These are phyloP conservation scores for Rhodomyrtus psidioides DNA, from an alignment of 441 rosid species.

Conservation along the genomic window DNA sequence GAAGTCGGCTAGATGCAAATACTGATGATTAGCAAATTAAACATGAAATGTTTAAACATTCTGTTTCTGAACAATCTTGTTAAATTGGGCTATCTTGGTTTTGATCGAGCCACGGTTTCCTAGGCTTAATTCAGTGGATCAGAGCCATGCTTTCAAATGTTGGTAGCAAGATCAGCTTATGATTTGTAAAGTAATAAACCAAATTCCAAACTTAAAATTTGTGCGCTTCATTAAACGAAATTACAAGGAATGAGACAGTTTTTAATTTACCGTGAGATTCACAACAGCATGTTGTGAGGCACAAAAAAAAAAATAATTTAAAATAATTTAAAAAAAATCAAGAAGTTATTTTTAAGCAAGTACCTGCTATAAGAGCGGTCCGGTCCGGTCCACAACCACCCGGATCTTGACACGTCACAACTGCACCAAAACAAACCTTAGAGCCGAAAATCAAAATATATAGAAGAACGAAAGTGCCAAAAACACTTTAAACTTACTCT, in stretches of 20 bases:
- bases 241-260: no score
- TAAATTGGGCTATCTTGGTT: neutral
- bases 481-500: conserved; percentile 5
- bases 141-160: no score
- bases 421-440: neutral
- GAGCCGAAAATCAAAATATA: neutral
- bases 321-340: no score
- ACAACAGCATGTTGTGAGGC: no score
- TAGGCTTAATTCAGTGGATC: no score
- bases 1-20: neutral
- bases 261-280: no score
- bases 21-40: neutral
- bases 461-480: neutral
- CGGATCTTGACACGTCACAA: neutral
- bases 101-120: no score
- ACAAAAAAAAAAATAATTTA: neutral
- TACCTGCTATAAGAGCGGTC: neutral
- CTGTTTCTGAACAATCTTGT: neutral
- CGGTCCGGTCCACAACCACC: neutral
- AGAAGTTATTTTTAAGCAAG: neutral
- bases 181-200: no score
- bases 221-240: no score
- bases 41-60: neutral
- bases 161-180: no score
- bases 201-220: no score